A percentile compares a stretch with the other conserved stretches of the same genome.
Conservation (phyloP, 2,329 filamentous ascomycete species). For the Pseudocercospora pini-densiflorae region DNA sequence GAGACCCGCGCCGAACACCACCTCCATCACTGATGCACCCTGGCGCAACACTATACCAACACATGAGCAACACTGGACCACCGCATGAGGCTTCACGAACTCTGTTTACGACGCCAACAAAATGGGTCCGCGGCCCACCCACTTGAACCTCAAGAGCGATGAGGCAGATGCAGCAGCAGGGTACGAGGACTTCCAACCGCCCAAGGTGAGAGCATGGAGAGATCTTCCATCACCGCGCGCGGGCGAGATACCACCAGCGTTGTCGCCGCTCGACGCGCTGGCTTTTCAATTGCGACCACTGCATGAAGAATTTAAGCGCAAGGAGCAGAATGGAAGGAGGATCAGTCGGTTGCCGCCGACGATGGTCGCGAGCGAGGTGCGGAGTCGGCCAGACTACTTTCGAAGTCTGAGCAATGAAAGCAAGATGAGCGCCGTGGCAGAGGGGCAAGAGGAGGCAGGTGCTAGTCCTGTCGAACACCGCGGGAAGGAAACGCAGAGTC, state of each 20-base stretch:
- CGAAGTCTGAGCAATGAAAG: slow-evolving; percentile 67
- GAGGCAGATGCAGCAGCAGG: slow-evolving; percentile 9
- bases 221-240: slow-evolving; percentile 54
- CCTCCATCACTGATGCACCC: not conserved
- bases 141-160: slow-evolving; percentile 27
- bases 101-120: slow-evolving; percentile 18
- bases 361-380: slow-evolving; percentile 81
- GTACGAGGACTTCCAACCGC: slow-evolving; percentile 32
- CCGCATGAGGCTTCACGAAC: slow-evolving; percentile 16
- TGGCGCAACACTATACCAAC: slow-evolving; percentile 2
- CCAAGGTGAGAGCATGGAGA: slow-evolving; percentile 35
- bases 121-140: slow-evolving; percentile 38
- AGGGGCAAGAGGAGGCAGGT: slow-evolving; percentile 45
- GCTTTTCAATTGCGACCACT: slow-evolving; percentile 77
- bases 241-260: slow-evolving; percentile 76
- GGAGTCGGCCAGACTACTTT: slow-evolving; percentile 77
- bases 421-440: slow-evolving; percentile 41
- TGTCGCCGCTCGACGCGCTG: slow-evolving; percentile 95
- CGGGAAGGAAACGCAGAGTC: slow-evolving; percentile 19
- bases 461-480: slow-evolving; percentile 36
- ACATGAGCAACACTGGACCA: not conserved
- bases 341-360: slow-evolving; percentile 85
- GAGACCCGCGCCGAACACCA: slow-evolving; percentile 7
- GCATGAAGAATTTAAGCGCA: slow-evolving; percentile 72
- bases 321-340: slow-evolving; percentile 70